phyloP scores from a whole-genome alignment of 1,284 basidiomycete species.

The Apiotrichum veenhuisii region DNA sequence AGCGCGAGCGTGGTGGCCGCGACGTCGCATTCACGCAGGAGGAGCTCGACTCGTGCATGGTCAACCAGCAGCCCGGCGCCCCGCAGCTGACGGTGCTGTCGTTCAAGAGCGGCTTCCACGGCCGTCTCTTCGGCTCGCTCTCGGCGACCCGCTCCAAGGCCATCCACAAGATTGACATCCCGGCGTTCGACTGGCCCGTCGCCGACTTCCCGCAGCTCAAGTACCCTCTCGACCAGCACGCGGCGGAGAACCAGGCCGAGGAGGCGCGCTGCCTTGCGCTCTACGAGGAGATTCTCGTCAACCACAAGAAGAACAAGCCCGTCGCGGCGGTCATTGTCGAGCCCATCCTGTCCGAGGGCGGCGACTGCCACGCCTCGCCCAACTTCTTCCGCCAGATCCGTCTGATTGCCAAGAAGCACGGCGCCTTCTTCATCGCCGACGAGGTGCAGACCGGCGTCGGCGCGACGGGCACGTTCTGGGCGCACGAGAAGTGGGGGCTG shows the following conservation, averaged over 20 bases:
- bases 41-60: conserved; percentile 53
- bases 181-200: conserved; percentile 58
- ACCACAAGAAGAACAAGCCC: conserved; percentile 48
- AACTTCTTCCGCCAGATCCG: conserved; percentile 54
- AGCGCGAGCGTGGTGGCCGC: conserved; percentile 31
- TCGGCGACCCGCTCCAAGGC: conserved; percentile 53
- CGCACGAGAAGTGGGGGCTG: conserved; percentile 57
- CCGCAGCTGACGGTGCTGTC: conserved; percentile 55
- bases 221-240: conserved; percentile 53
- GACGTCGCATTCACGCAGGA: conserved; percentile 35
- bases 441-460: conserved; percentile 57
- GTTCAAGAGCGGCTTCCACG: conserved; percentile 55
- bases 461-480: conserved; percentile 58
- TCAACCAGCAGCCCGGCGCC: conserved; percentile 54
- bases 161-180: conserved; percentile 58
- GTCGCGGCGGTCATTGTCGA: conserved; percentile 58
- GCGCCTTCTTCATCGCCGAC: conserved; percentile 56
- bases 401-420: conserved; percentile 52
- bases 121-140: conserved; percentile 53
- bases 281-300: conserved; percentile 41
- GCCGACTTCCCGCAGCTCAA: conserved; percentile 54
- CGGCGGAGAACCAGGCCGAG: conserved; percentile 49
- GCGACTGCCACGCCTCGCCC: conserved; percentile 56
- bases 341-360: conserved; percentile 57
- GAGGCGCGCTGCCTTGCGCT: conserved; percentile 41